Percentiles rank a stretch among this genome's conserved stretches.
phyloP scores from a whole-genome alignment of 73 alveolate species.

The Tetrahymena elliotti region DNA sequence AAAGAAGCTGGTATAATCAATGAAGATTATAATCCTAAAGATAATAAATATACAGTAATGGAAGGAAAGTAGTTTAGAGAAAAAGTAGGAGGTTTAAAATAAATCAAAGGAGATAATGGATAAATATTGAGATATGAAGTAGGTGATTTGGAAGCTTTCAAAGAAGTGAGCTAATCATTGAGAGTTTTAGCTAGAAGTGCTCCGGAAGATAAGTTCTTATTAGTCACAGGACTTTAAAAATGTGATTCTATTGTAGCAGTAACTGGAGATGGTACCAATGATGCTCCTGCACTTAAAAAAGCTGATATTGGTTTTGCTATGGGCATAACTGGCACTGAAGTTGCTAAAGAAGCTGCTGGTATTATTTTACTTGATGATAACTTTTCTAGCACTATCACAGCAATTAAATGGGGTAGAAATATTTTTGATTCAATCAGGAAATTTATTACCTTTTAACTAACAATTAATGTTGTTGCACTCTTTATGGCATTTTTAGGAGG shows the following conservation, averaged over 20 bases:
- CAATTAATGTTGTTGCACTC: conserved; percentile 86
- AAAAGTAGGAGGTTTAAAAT: conserved; percentile 36
- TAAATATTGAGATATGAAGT: conserved; percentile 46
- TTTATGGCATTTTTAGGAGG: conserved; percentile 79
- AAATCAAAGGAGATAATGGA: conserved; percentile 52
- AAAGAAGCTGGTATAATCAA: conserved; percentile 81
- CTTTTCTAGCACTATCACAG: conserved; percentile 71
- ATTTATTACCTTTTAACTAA: conserved; percentile 78
- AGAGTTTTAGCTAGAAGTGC: conserved; percentile 87
- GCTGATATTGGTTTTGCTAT: conserved; percentile 97
- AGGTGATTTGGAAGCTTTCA: conserved; percentile 57
- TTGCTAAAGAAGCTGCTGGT: conserved; percentile 96
- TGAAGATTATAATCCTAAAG: conserved; percentile 33
- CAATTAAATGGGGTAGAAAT: conserved; percentile 86
- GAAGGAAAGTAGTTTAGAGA: conserved; percentile 75
- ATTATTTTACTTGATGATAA: conserved; percentile 78
- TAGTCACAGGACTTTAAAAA: conserved; percentile 83
- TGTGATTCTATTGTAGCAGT: conserved; percentile 85
- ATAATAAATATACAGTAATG: conserved; percentile 70
- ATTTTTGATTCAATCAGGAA: conserved; percentile 83
- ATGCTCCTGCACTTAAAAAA: conserved; percentile 91
- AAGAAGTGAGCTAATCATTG: conserved; percentile 62
- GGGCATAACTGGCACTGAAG: conserved; percentile 96
- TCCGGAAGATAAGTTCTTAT: conserved; percentile 85
- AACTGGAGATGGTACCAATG: conserved; percentile 98